phyloP scores from a whole-genome alignment of 768 basidiomycete species.

The Mycena galopus region DNA sequence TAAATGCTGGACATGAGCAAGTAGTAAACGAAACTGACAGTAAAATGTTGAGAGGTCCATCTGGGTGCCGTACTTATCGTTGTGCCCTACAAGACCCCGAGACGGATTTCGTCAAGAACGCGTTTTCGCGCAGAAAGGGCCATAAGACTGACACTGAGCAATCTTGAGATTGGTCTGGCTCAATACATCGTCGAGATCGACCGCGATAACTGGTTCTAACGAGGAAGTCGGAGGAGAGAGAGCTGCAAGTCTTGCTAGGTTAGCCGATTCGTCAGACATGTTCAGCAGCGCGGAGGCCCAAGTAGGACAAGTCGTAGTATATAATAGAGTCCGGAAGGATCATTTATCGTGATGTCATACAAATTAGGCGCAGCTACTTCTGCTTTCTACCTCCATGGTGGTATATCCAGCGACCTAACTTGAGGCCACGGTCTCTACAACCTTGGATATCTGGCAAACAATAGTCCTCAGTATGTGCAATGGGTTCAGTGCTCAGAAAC shows the following conservation, averaged over 20 bases:
- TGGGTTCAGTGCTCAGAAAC: conserved; percentile 18
- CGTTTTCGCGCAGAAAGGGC: not conserved
- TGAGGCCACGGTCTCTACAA: not conserved
- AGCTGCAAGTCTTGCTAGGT: conserved; percentile 27
- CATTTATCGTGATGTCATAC: not conserved
- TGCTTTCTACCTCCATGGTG: not conserved
- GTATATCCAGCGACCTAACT: no score
- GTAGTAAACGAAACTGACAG: conserved; percentile 61
- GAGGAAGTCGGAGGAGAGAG: conserved; percentile 30
- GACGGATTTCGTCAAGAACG: not conserved
- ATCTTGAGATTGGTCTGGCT: conserved; percentile 68
- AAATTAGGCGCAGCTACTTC: not conserved
- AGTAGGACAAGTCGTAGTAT: no score
- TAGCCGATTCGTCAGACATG: conserved; percentile 23
- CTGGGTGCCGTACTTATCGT: conserved; percentile 66
- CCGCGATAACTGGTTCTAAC: conserved; percentile 33
- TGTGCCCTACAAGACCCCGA: conserved; percentile 67
- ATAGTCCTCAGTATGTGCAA: not conserved
- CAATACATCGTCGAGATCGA: conserved; percentile 36
- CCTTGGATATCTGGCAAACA: not conserved
- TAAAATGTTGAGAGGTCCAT: conserved; percentile 71
- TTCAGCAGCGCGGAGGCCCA: no score
- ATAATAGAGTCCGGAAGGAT: no score
- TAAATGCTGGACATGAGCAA: conserved; percentile 2
- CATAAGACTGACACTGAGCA: conserved; percentile 63